A percentile compares a stretch with the other conserved stretches of the same genome.
These are phyloP conservation scores for Linnemannia exigua DNA, from an alignment of 192 early-diverging fungal species.

Conservation along the genomic window DNA sequence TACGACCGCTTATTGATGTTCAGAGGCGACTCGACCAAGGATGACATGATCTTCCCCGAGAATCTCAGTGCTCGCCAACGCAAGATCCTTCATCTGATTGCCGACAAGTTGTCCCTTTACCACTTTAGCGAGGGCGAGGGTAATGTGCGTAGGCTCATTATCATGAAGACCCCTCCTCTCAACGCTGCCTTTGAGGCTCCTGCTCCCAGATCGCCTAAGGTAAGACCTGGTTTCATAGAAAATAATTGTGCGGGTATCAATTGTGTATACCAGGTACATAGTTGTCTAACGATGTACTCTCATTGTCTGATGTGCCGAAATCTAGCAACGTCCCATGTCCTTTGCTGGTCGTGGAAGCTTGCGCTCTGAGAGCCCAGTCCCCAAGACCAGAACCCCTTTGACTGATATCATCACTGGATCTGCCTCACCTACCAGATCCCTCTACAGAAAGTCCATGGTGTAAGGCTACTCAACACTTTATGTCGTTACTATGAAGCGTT, in stretches of 20 bases:
- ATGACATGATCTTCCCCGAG: conserved; percentile 79
- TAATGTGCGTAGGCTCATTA: conserved; percentile 59
- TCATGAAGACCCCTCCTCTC: conserved; percentile 58
- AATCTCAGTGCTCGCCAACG: conserved; percentile 71
- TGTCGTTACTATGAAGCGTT: no score
- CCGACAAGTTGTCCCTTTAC: conserved; percentile 76
- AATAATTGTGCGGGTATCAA: neutral
- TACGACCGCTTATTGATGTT: conserved; percentile 82
- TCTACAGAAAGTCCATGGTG: conserved; percentile 67
- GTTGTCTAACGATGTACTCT: neutral
- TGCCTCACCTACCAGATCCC: conserved; percentile 66
- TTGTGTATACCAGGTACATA: neutral
- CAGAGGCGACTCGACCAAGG: conserved; percentile 74
- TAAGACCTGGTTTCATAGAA: neutral
- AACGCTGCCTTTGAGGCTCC: conserved; percentile 23
- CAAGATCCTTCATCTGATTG: conserved; percentile 75
- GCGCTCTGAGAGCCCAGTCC: conserved; percentile 42
- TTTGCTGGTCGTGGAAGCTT: conserved; percentile 44
- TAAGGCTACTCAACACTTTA: neutral
- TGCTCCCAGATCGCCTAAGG: conserved; percentile 38
- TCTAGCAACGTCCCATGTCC: conserved; percentile 53
- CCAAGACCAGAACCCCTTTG: conserved; percentile 26
- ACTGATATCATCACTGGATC: conserved; percentile 34
- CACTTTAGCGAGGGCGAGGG: conserved; percentile 69
- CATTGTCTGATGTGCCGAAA: neutral